Conservation (phyloP, 331 rosid species). For the Malus hybrid region DNA sequence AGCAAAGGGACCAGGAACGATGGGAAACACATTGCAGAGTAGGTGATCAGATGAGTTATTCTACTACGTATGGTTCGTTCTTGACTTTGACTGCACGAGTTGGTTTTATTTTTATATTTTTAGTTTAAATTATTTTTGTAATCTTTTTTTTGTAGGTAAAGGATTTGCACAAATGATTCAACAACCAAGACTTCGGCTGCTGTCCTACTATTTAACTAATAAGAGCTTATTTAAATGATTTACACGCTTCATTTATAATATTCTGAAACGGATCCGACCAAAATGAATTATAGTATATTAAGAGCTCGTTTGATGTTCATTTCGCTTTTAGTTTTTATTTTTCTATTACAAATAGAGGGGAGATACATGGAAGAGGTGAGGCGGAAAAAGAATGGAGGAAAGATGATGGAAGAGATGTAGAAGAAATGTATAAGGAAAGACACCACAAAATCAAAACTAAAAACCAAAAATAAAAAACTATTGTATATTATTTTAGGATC, state of each 20-base stretch:
- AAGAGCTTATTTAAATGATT: neutral
- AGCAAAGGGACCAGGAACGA: neutral
- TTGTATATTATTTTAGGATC: too few relatives aligned
- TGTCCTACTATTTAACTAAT: neutral
- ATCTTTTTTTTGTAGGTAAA: neutral
- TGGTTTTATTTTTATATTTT: neutral
- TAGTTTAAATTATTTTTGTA: neutral
- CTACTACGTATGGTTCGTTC: neutral
- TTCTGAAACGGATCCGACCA: neutral
- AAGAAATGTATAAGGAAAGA: too few relatives aligned
- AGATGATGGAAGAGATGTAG: too few relatives aligned
- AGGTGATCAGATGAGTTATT: neutral
- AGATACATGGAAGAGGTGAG: too few relatives aligned
- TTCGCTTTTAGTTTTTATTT: too few relatives aligned
- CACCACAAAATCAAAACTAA: too few relatives aligned
- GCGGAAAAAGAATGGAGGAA: too few relatives aligned
- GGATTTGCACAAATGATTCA: neutral
- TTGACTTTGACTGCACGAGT: conserved; percentile 10
- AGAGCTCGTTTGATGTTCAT: too few relatives aligned
- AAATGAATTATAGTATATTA: neutral
- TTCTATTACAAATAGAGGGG: too few relatives aligned
- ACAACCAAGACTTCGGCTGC: conserved; percentile 1
- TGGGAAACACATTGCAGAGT: neutral
- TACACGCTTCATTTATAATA: neutral
- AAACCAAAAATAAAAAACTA: too few relatives aligned